A percentile compares a stretch with the other conserved stretches of the same genome.
phyloP scores from a whole-genome alignment of 73 alveolate genomes.

The Urostyla sp. region DNA sequence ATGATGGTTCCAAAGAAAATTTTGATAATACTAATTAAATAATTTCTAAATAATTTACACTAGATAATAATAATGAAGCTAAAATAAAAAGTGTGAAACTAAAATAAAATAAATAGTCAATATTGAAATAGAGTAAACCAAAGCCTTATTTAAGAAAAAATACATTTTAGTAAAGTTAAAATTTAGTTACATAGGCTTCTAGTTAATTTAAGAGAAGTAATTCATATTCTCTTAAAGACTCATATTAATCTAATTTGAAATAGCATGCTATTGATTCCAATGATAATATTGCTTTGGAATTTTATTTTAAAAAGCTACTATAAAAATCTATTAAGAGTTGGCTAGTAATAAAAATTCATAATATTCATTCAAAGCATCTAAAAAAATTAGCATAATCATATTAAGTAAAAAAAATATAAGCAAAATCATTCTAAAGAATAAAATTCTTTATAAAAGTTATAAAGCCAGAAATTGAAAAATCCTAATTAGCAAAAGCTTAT shows the following conservation, averaged over 20 bases:
- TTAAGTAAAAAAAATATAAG: background rate
- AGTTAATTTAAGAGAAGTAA: too few relatives aligned
- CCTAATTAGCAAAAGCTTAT: background rate
- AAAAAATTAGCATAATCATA: background rate
- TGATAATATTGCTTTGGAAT: slow-evolving; percentile 4
- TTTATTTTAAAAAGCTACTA: slow-evolving; percentile 8
- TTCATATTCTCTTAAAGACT: too few relatives aligned
- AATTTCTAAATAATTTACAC: too few relatives aligned
- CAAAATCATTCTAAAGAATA: background rate
- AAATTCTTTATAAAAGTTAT: slow-evolving; percentile 6
- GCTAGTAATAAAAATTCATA: slow-evolving; percentile 1
- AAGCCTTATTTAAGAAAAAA: too few relatives aligned
- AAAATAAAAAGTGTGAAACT: too few relatives aligned
- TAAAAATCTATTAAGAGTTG: slow-evolving; percentile 3
- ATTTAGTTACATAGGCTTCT: too few relatives aligned
- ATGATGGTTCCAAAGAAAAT: too few relatives aligned
- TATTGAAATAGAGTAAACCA: too few relatives aligned
- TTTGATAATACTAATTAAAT: too few relatives aligned
- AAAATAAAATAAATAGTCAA: too few relatives aligned
- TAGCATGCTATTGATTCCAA: slow-evolving; percentile 34
- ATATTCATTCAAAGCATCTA: background rate
- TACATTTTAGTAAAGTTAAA: too few relatives aligned
- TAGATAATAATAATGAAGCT: too few relatives aligned
- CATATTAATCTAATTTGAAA: background rate
- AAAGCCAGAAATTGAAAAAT: slow-evolving; percentile 4